phyloP scores from a whole-genome alignment of 306 rosid genomes.

The Cercis canadensis region DNA sequence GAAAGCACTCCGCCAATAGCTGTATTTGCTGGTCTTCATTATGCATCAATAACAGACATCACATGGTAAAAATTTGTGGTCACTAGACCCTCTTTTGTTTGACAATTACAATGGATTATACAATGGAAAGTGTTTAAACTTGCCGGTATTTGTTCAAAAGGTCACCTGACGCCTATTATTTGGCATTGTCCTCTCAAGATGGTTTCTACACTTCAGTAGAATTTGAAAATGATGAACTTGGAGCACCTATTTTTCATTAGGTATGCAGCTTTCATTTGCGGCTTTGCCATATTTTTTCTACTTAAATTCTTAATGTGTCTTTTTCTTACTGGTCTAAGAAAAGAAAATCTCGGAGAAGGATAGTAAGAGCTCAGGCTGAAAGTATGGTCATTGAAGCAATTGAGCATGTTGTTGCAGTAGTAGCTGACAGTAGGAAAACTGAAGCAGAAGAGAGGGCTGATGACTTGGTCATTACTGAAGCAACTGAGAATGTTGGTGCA shows the following conservation, averaged over 20 bases:
- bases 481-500: constrained; percentile 24
- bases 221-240: constrained; percentile 83
- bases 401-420: constrained; percentile 12
- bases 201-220: constrained; percentile 87
- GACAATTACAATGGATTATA: constrained; percentile 10
- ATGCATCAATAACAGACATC: too few species aligned
- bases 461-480: constrained; percentile 40
- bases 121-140: constrained; percentile 32
- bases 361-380: constrained; percentile 34
- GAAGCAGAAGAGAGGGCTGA: constrained; percentile 42
- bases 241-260: constrained; percentile 59
- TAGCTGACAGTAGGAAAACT: constrained; percentile 25
- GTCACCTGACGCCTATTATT: constrained; percentile 83
- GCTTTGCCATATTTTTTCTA: constrained; percentile 10
- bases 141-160: constrained; percentile 49
- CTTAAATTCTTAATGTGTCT: constrained; percentile 10
- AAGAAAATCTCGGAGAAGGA: constrained; percentile 36
- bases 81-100: constrained; percentile 30
- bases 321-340: constrained; percentile 34
- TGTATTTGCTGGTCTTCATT: constrained; percentile 79
- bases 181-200: constrained; percentile 93
- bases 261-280: constrained; percentile 42
- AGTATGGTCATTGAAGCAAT: constrained; percentile 31
- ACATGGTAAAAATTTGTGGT: constrained; percentile 65
- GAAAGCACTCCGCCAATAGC: constrained; percentile 82